Evolutionary conservation across 768 basidiomycete species (phyloP), one percentile per base, ranked within the genome.

Genomic region (Cubamyces lactineus): DNA sequence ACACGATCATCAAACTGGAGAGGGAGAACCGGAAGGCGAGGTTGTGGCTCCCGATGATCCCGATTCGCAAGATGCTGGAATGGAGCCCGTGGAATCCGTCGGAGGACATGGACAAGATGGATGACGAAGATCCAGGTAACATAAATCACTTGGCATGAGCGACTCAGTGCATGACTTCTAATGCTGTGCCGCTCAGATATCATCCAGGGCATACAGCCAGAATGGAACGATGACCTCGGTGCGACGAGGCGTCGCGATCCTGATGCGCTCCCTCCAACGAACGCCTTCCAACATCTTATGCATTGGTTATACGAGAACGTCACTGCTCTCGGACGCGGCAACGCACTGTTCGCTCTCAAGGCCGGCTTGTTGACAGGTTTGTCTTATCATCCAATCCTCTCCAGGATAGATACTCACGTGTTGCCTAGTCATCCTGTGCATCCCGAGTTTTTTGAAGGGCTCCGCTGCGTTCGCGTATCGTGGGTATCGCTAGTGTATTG

Each of bases 181-280:
- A n/a, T 17, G 38, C 1, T 6, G 28, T 9, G 7, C n/a, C 0
- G 2, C n/a, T 1, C 47, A 76, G 86, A 89, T 75, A 63, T 67
- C 62, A 84, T 91, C 50, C 85, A 86, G 62, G 87, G 88, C 8
- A 72, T 86, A 12, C 76, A 81, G 26, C 76, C 76, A 0, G 71
- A 72, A 9, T 65, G 70, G 49, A 68, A 73, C 40, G 70, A 78
- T 2, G 87, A 89, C 66, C 78, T 91, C 0, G 87, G 86, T 3
- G 66, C 79, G 40, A 82, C 89, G 0, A 72, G 76, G 16, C 77
- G 80, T 3, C 79, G 90, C 26, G 89, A 92, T 72, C 89, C 90
- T 0, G 90, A 92, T 69, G 89, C 87, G 0, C 72, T 91, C 0
- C 89, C 91, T 1, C 90, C 91, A 0, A 69, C 77, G 2, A 91